phyloP scores from a whole-genome alignment of 768 basidiomycete species.

The Cyclocybe aegerita region DNA sequence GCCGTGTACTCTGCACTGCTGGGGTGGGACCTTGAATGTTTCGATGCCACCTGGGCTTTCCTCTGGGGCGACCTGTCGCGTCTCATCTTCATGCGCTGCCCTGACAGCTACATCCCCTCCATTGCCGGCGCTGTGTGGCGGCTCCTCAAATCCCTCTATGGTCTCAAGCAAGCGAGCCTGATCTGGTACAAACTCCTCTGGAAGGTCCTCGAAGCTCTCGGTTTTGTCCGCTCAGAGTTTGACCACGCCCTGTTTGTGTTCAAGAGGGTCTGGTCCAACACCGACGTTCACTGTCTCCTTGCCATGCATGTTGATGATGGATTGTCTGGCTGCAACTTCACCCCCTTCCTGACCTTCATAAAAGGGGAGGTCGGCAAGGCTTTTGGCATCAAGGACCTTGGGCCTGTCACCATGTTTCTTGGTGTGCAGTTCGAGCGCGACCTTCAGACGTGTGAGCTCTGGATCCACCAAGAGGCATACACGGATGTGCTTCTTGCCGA shows the following conservation, averaged over 20 bases:
- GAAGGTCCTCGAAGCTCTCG: constrained; percentile 5
- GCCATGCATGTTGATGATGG: constrained; percentile 14
- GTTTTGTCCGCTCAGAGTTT: constrained; percentile 6
- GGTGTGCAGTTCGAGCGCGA: constrained; percentile 14
- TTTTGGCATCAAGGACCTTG: constrained; percentile 25
- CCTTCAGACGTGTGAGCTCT: not conserved
- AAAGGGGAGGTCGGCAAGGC: constrained; percentile 15
- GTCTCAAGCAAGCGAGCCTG: constrained; percentile 10
- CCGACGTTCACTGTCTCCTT: not conserved
- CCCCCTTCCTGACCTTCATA: constrained; percentile 11
- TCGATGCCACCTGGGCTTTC: constrained; percentile 7
- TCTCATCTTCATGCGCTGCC: constrained; percentile 3
- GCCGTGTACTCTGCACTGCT: not conserved
- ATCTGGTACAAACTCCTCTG: constrained; percentile 11
- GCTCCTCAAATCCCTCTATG: constrained; percentile 11
- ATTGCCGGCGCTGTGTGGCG: constrained; percentile 1
- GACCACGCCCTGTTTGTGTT: constrained; percentile 14
- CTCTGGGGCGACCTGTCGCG: constrained; percentile 3
- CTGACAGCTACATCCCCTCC: not conserved
- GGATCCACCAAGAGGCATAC: constrained; percentile 10
- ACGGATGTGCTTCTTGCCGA: constrained; percentile 3
- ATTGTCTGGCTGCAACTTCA: constrained; percentile 2
- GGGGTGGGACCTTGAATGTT: not conserved
- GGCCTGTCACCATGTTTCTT: constrained; percentile 20
- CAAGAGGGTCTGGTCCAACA: not conserved